Evolutionary conservation across 768 basidiomycete species (phyloP), one percentile per base, ranked within the genome.

Genomic region (Scleroderma bovista): DNA sequence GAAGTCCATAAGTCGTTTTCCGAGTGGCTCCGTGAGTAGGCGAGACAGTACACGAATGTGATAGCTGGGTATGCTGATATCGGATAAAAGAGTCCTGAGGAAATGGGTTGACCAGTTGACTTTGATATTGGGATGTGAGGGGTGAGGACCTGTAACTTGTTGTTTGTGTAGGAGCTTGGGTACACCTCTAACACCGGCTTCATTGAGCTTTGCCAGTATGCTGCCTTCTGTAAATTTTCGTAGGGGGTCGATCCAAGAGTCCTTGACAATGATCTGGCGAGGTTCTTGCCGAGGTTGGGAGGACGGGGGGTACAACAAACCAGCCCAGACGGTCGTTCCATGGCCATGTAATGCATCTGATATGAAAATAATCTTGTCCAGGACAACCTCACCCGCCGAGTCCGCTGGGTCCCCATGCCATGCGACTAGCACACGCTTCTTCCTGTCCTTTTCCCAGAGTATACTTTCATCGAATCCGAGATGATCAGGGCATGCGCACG

Each of bases 181-280:
- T 15, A 48, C 6, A 6, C 48, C 52, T 19, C 32, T 10, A 13
- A 56, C 34, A 8, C 10, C 29, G 6, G 15, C 10, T 19, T 49
- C 20, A 11, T 47, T 29, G 16, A 56, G 47, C 4, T 29, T 45
- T 6, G 26, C n/a, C 8, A 56, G 22, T 8, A 56, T 56, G 10
- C 6, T n/a, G 2, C 39, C 43, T 33, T 56, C 46, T 1, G 44
- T 50, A 2, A 42, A 47, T 29, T 36, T 47, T 19, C 48, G n/a
- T 2, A 40, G 32, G 2, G 39, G 34, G 16, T 50, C 40, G 7
- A 50, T 50, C 51, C 51, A 55, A 5, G 34, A 22, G 31, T 52
- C 48, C 26, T 55, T 55, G 17, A 55, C 32, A 5, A 23, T 29
- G 0, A 49, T 38, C 44, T 20, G 1, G 5, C 33, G 9, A 29